Percentiles rank a stretch among this genome's conserved stretches.
Evolutionary conservation across 306 rosid species (phyloP).

Genomic region (Sphenostylis stenocarpa): DNA sequence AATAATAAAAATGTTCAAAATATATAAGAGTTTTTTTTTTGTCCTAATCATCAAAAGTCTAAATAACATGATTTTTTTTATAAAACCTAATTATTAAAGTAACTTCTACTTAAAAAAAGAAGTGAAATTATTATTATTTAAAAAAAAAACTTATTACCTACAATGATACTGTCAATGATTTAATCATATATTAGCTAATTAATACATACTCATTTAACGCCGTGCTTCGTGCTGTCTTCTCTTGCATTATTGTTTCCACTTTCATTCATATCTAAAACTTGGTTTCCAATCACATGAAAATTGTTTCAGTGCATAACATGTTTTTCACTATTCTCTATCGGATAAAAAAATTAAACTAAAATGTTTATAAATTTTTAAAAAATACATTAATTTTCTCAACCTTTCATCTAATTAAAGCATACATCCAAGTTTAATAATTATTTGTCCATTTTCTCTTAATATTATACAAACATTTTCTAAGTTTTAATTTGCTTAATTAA

Average conservation of each 20-base stretch:
- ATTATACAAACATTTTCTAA: too few species aligned
- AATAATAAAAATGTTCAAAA: background rate
- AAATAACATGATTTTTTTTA: background rate
- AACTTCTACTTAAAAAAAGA: background rate
- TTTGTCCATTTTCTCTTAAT: too few species aligned
- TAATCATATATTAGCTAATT: background rate
- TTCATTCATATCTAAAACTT: background rate
- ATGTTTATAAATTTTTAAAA: too few species aligned
- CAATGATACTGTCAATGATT: background rate
- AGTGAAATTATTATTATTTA: background rate
- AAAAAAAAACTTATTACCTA: background rate
- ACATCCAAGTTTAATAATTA: too few species aligned
- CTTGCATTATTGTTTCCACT: background rate
- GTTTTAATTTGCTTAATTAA: too few species aligned
- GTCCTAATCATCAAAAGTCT: background rate
- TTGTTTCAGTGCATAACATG: background rate
- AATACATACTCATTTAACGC: constrained; percentile 1
- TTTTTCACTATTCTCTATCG: background rate
- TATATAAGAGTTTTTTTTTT: background rate
- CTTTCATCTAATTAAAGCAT: too few species aligned
- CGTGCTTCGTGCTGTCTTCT: background rate
- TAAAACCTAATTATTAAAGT: background rate
- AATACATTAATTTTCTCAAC: too few species aligned
- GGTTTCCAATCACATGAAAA: background rate
- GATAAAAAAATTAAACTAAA: too few species aligned